These are phyloP conservation scores for Cystobasidium sp. DNA, from an alignment of 1,284 basidiomycete species.

Conservation along the genomic window DNA sequence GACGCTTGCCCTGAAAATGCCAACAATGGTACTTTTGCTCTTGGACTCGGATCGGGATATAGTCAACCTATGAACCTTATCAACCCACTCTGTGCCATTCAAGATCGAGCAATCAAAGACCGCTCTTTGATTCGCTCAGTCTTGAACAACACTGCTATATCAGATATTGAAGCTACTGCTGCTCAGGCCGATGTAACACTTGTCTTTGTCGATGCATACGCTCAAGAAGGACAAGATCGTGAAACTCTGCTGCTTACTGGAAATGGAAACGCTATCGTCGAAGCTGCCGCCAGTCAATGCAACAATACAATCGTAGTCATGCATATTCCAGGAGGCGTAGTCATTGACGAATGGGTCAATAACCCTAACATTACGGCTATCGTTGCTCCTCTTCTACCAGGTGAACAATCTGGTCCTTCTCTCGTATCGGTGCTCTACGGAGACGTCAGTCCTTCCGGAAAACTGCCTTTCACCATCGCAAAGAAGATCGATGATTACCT, in stretches of 20 bases:
- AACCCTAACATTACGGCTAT: conserved; percentile 53
- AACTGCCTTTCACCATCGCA: conserved; percentile 64
- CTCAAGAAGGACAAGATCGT: conserved; percentile 58
- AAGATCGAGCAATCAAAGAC: conserved; percentile 31
- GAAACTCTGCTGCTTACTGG: conserved; percentile 56
- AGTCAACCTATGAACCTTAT: conserved; percentile 43
- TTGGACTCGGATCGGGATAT: conserved; percentile 41
- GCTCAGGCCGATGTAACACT: conserved; percentile 61
- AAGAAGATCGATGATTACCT: conserved; percentile 68
- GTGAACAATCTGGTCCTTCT: conserved; percentile 54
- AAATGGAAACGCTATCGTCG: conserved; percentile 54
- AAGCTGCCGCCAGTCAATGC: conserved; percentile 55
- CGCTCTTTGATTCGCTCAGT: conserved; percentile 28
- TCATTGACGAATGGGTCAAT: conserved; percentile 48
- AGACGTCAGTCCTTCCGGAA: conserved; percentile 61
- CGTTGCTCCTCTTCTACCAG: conserved; percentile 52
- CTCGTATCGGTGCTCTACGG: conserved; percentile 55
- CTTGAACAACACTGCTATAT: conserved; percentile 41
- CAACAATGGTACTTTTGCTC: conserved; percentile 40
- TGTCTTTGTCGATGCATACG: conserved; percentile 67
- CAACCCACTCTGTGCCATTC: conserved; percentile 40
- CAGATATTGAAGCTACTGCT: conserved; percentile 45
- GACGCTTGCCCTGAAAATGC: conserved; percentile 33
- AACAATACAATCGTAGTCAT: conserved; percentile 81
- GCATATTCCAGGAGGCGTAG: conserved; percentile 58